Percentiles rank a stretch among this genome's conserved stretches.
Evolutionary conservation across 768 basidiomycete genomes (phyloP).

Genomic region (Daedaleopsis sinensis): DNA sequence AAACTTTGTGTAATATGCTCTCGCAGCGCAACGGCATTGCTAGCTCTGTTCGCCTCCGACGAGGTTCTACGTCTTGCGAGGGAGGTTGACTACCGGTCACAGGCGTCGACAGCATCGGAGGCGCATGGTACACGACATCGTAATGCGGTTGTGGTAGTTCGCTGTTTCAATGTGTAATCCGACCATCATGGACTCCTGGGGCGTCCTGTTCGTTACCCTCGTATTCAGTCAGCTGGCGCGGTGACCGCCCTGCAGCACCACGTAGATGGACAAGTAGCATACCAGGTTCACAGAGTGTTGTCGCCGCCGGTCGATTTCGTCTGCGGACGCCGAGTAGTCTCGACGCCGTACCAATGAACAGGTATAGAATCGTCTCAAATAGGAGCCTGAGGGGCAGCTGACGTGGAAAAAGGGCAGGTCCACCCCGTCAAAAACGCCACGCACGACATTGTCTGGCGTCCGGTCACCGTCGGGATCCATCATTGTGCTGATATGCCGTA

Average conservation of each 20-base stretch:
- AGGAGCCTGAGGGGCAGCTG: not conserved
- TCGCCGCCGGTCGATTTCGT: not conserved
- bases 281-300: too few species aligned
- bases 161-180: not conserved
- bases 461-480: too few species aligned
- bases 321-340: not conserved
- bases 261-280: too few species aligned
- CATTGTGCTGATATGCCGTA: too few species aligned
- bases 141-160: not conserved
- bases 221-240: not conserved
- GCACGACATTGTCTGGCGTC: too few species aligned
- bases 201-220: not conserved
- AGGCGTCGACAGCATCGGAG: not conserved
- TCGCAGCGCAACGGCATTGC: too few species aligned
- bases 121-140: not conserved
- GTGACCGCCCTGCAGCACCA: too few species aligned
- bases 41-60: too few species aligned
- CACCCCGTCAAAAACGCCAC: too few species aligned
- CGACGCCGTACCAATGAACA: not conserved
- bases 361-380: not conserved
- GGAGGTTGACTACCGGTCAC: not conserved
- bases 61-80: too few species aligned
- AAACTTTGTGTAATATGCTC: too few species aligned
- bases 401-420: too few species aligned
- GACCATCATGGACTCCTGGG: not conserved